phyloP scores from a whole-genome alignment of 495 filamentous ascomycete genomes.

The Terfezia boudieri region DNA sequence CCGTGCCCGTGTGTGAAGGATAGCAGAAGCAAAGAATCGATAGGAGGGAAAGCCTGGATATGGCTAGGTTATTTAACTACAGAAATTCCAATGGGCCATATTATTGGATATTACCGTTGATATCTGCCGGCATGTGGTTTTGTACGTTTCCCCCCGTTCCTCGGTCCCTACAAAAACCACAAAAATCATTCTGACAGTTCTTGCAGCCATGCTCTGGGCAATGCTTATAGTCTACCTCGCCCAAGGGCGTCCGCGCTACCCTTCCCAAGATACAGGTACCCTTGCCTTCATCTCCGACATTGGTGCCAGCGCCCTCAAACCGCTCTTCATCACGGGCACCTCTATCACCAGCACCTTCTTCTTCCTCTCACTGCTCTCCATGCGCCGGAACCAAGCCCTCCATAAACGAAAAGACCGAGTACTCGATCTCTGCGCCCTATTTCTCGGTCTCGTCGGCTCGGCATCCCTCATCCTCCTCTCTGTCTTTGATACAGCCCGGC shows the following conservation, averaged over 20 bases:
- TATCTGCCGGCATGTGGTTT: constrained; percentile 64
- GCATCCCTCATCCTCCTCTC: constrained; percentile 57
- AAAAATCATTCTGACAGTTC: background rate
- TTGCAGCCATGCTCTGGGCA: constrained; percentile 38
- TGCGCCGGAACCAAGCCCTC: constrained; percentile 29
- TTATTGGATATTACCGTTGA: constrained; percentile 56
- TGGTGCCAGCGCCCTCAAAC: constrained; percentile 42
- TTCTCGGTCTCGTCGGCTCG: constrained; percentile 55
- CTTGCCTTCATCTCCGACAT: constrained; percentile 73
- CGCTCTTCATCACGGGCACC: constrained; percentile 68
- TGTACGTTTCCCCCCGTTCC: constrained; percentile 22
- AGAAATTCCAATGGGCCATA: constrained; percentile 19
- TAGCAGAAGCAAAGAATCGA: too few relatives aligned
- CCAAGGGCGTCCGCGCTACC: constrained; percentile 36
- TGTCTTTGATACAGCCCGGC: constrained; percentile 55
- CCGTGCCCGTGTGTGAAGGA: too few relatives aligned
- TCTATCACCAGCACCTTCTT: constrained; percentile 61
- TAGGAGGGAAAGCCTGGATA: too few relatives aligned
- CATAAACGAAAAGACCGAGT: constrained; percentile 35
- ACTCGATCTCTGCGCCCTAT: constrained; percentile 42
- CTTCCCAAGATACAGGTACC: constrained; percentile 41
- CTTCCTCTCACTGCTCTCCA: constrained; percentile 56
- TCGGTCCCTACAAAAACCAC: background rate
- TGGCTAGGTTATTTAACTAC: too few relatives aligned
- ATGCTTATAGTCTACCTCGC: constrained; percentile 51